Conservation (phyloP, 2,329 filamentous ascomycete genomes). For the Aspergillus sp. region DNA sequence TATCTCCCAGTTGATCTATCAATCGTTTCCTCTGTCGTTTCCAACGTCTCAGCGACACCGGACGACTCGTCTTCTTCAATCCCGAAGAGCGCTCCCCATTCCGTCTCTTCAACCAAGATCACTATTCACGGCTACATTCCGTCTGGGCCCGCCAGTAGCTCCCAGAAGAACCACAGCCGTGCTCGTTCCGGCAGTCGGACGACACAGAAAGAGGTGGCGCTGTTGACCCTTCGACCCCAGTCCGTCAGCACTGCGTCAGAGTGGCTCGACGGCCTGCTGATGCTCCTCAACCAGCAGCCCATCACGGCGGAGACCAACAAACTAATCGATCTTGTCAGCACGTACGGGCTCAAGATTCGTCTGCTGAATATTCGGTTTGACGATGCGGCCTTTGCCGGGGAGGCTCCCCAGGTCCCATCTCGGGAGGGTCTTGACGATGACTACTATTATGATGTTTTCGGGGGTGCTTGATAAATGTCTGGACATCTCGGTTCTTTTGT, state of each 20-base stretch:
- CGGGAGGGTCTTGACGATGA: constrained; percentile 82
- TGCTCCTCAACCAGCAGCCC: constrained; percentile 89
- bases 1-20: constrained; percentile 61
- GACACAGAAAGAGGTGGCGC: constrained; percentile 56
- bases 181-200: constrained; percentile 24
- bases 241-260: constrained; percentile 81
- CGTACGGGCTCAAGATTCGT: constrained; percentile 88
- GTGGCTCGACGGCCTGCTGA: constrained; percentile 90
- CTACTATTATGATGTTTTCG: constrained; percentile 78
- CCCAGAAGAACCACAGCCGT: constrained; percentile 25
- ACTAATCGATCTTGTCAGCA: constrained; percentile 72
- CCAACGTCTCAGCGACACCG: constrained; percentile 69
- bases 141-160: constrained; percentile 20
- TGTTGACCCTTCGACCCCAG: constrained; percentile 74
- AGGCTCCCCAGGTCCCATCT: constrained; percentile 67
- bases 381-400: constrained; percentile 60
- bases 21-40: constrained; percentile 84
- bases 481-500: neutral
- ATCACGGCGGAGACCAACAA: constrained; percentile 97
- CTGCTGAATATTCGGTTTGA: constrained; percentile 87
- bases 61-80: constrained; percentile 42
- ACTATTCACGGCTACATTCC: constrained; percentile 70
- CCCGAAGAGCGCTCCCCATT: constrained; percentile 35
- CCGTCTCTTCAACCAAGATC: constrained; percentile 62
- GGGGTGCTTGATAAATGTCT: constrained; percentile 19